These are phyloP conservation scores for Cordyceps cateniannulata DNA, from an alignment of 2,329 filamentous ascomycete species.

Conservation along the genomic window DNA sequence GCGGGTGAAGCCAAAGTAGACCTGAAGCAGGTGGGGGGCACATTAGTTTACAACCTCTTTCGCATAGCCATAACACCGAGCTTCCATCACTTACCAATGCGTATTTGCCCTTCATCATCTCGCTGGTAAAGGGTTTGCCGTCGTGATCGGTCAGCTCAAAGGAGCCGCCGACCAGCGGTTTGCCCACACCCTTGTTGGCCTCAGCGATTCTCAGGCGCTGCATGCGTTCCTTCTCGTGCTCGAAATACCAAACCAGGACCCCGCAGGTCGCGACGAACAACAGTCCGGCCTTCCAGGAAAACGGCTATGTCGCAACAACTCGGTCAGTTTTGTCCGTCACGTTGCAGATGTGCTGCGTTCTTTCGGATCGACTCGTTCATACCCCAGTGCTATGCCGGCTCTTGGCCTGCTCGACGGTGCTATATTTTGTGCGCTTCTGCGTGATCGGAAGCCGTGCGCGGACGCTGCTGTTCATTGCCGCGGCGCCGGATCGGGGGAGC, in stretches of 20 bases:
- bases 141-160: conserved; percentile 81
- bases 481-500: conserved; percentile 29
- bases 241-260: conserved; percentile 83
- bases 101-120: conserved; percentile 82
- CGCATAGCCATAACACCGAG: background rate
- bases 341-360: too few relatives aligned
- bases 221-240: conserved; percentile 86
- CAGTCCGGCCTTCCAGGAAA: conserved; percentile 84
- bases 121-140: conserved; percentile 68
- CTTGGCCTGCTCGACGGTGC: conserved; percentile 54
- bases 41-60: background rate
- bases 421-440: conserved; percentile 37
- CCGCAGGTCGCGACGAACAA: conserved; percentile 77
- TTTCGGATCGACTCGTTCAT: conserved; percentile 20
- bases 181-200: conserved; percentile 85
- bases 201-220: conserved; percentile 83
- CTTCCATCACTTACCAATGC: conserved; percentile 50
- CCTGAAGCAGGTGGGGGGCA: conserved; percentile 38
- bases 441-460: conserved; percentile 29
- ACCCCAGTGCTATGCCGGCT: conserved; percentile 52
- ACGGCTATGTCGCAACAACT: conserved; percentile 52
- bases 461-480: conserved; percentile 19
- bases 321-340: conserved; percentile 13
- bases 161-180: conserved; percentile 84
- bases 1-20: conserved; percentile 98